phyloP scores from a whole-genome alignment of 352 stramenopile species.

The Phytophthora nicotianae region DNA sequence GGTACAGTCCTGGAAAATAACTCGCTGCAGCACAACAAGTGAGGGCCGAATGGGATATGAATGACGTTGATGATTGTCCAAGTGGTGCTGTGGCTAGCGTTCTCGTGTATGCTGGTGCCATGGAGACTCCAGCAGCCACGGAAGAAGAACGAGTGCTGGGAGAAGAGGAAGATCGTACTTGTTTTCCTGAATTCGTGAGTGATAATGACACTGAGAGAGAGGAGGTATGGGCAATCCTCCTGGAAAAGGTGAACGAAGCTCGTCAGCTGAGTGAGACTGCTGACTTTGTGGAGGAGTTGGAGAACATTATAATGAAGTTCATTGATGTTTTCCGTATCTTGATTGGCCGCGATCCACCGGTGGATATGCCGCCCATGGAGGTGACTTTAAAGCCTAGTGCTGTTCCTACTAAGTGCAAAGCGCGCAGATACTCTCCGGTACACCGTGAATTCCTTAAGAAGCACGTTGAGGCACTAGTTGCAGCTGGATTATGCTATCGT shows the following conservation, averaged over 20 bases:
- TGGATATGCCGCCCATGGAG: background rate
- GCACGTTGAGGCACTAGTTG: too few species aligned
- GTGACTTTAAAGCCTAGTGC: background rate
- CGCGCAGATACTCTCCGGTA: background rate
- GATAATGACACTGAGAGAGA: background rate
- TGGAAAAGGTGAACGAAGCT: slow-evolving; percentile 8
- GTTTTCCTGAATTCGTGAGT: background rate
- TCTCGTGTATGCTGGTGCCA: background rate
- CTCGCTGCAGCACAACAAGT: slow-evolving; percentile 12
- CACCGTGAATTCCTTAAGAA: background rate
- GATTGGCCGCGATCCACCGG: background rate
- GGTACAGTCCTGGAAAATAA: slow-evolving; percentile 11
- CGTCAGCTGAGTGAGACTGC: background rate
- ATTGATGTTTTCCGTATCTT: background rate
- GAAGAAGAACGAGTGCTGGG: background rate
- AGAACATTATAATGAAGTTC: background rate
- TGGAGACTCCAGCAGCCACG: background rate
- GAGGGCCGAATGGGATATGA: slow-evolving; percentile 10
- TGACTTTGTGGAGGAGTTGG: background rate
- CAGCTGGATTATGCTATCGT: too few species aligned
- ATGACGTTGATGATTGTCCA: slow-evolving; percentile 2
- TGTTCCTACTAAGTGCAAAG: background rate
- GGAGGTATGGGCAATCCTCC: slow-evolving; percentile 4
- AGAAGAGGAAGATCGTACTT: slow-evolving; percentile 14
- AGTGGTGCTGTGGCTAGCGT: background rate